Conservation (phyloP, 2,329 filamentous ascomycete genomes). For the Remersonia thermophila region DNA sequence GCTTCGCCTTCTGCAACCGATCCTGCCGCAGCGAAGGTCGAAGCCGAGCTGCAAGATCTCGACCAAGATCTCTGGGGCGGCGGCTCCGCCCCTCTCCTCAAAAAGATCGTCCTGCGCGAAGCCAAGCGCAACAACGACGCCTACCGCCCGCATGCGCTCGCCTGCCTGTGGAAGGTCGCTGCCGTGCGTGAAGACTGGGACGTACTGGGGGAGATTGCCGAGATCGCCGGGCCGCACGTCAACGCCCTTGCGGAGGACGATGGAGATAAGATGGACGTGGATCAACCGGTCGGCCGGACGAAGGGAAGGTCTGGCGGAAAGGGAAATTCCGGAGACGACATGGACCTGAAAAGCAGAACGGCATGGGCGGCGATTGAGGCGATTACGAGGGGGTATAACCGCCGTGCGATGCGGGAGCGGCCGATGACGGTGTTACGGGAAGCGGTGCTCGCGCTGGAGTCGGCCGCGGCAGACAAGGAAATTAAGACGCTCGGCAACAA, state of each 20-base stretch:
- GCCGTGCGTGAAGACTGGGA: constrained; percentile 55
- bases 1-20: constrained; percentile 42
- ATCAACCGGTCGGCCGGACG: constrained; percentile 25
- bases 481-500: constrained; percentile 14
- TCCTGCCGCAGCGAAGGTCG: constrained; percentile 52
- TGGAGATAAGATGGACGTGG: constrained; percentile 58
- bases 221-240: constrained; percentile 51
- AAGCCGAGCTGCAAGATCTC: too few relatives aligned
- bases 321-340: constrained; percentile 2
- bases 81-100: too few relatives aligned
- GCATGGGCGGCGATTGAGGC: constrained; percentile 39
- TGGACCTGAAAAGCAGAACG: constrained; percentile 30
- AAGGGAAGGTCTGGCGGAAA: too few relatives aligned
- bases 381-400: constrained; percentile 37
- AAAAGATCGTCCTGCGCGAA: constrained; percentile 70
- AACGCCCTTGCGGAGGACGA: constrained; percentile 49
- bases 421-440: constrained; percentile 27
- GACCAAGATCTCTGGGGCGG: too few relatives aligned
- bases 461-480: constrained; percentile 1
- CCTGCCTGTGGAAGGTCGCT: constrained; percentile 60
- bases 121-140: constrained; percentile 81
- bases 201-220: constrained; percentile 53
- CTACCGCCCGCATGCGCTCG: constrained; percentile 67
- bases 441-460: constrained; percentile 28
- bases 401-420: constrained; percentile 25